Conservation (phyloP, 495 filamentous ascomycete species). For the Podospora tetraspora region DNA sequence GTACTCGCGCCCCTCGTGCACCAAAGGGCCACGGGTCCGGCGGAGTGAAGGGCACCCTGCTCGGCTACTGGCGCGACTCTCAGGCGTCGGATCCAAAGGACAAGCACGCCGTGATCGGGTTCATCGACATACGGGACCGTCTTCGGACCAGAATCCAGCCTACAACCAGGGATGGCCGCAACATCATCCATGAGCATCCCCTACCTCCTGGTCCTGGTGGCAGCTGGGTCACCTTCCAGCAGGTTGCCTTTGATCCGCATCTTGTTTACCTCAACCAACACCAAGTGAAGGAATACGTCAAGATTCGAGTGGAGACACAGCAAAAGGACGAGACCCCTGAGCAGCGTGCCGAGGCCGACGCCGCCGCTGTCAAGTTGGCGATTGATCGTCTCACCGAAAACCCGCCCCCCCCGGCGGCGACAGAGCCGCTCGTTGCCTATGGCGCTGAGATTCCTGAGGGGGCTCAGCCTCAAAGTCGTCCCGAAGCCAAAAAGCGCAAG, state of each 20-base stretch:
- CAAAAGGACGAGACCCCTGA: slow-evolving; percentile 27
- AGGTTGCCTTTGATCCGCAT: slow-evolving; percentile 46
- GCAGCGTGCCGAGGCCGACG: slow-evolving; percentile 19
- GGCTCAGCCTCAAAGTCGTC: slow-evolving; percentile 24
- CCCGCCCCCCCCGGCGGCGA: slow-evolving; percentile 34
- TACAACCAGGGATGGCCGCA: slow-evolving; percentile 33
- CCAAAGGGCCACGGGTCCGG: slow-evolving; percentile 27
- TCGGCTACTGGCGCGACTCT: slow-evolving; percentile 53
- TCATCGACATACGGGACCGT: slow-evolving; percentile 50
- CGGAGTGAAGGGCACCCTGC: slow-evolving; percentile 39
- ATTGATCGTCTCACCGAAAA: slow-evolving; percentile 30
- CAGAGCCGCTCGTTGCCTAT: slow-evolving; percentile 37
- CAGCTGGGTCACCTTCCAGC: slow-evolving; percentile 52
- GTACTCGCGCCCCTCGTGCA: slow-evolving; percentile 18
- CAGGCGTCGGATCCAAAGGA: slow-evolving; percentile 34
- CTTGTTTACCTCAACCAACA: slow-evolving; percentile 43
- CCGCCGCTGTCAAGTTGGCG: slow-evolving; percentile 36
- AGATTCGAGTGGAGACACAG: slow-evolving; percentile 37
- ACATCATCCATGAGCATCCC: slow-evolving; percentile 35
- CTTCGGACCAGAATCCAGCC: slow-evolving; percentile 47
- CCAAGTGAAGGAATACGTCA: slow-evolving; percentile 52
- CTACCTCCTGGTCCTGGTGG: slow-evolving; percentile 49
- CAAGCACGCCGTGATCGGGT: slow-evolving; percentile 49
- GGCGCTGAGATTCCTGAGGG: slow-evolving; percentile 39
- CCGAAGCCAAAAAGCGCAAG: slow-evolving; percentile 38